These are phyloP conservation scores for Ramalina intermedia DNA, from an alignment of 495 filamentous ascomycete genomes.

Conservation along the genomic window DNA sequence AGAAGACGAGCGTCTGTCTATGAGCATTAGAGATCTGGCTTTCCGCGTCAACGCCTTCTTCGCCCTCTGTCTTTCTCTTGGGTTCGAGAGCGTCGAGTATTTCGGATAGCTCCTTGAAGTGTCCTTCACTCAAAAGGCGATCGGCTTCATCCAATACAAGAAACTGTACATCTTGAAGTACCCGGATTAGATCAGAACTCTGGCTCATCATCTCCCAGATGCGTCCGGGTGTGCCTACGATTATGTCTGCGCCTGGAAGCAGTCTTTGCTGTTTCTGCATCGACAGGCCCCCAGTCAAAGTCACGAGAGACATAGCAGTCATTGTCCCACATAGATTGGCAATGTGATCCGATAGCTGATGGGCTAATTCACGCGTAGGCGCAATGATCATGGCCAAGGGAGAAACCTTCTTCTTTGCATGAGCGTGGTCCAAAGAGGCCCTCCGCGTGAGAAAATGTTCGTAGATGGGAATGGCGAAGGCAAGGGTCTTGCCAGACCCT, in stretches of 20 bases:
- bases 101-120: slow-evolving; percentile 86
- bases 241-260: slow-evolving; percentile 61
- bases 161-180: slow-evolving; percentile 59
- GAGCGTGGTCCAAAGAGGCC: background rate
- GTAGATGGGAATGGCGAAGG: slow-evolving; percentile 59
- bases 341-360: slow-evolving; percentile 76
- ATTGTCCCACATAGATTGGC: slow-evolving; percentile 47
- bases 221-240: slow-evolving; percentile 83
- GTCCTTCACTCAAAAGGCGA: slow-evolving; percentile 76
- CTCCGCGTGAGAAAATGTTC: slow-evolving; percentile 28
- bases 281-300: slow-evolving; percentile 80
- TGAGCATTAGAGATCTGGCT: slow-evolving; percentile 12
- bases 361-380: slow-evolving; percentile 83
- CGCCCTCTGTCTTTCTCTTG: slow-evolving; percentile 29
- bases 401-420: slow-evolving; percentile 12
- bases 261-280: slow-evolving; percentile 84
- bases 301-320: slow-evolving; percentile 51
- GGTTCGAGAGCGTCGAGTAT: slow-evolving; percentile 65
- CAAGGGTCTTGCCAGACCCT: slow-evolving; percentile 73
- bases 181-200: slow-evolving; percentile 41
- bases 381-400: slow-evolving; percentile 83
- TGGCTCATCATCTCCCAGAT: slow-evolving; percentile 84
- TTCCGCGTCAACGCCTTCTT: slow-evolving; percentile 17
- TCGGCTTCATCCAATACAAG: slow-evolving; percentile 93
- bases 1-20: slow-evolving; percentile 92